Evolutionary conservation across 1,284 basidiomycete genomes (phyloP).

Genomic region (Athelia psychrophila): DNA sequence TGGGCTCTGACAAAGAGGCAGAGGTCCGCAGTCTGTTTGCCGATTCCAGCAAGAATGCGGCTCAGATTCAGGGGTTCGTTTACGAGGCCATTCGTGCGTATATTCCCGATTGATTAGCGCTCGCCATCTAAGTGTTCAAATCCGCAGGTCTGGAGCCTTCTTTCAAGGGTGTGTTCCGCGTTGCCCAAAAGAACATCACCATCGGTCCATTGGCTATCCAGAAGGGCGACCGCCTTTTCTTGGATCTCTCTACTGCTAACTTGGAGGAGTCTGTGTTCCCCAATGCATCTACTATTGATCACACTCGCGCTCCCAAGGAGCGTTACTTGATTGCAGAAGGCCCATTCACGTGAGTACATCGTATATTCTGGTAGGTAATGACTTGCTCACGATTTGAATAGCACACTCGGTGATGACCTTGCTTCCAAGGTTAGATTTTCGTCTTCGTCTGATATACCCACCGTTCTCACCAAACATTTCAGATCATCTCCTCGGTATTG

Average conservation of each 20-base stretch:
- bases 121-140: background rate
- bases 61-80: conserved; percentile 47
- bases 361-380: background rate
- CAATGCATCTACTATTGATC: conserved; percentile 44
- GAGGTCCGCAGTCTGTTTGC: conserved; percentile 37
- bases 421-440: conserved; percentile 52
- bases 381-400: conserved; percentile 13
- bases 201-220: conserved; percentile 41
- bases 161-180: conserved; percentile 52
- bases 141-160: conserved; percentile 42
- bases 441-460: conserved; percentile 3
- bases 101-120: background rate
- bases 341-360: conserved; percentile 37
- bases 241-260: conserved; percentile 57
- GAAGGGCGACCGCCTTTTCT: conserved; percentile 51
- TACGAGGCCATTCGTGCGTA: conserved; percentile 66
- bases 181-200: conserved; percentile 40
- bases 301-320: conserved; percentile 40
- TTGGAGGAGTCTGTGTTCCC: conserved; percentile 50
- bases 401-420: conserved; percentile 53
- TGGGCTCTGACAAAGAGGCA: conserved; percentile 43
- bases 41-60: conserved; percentile 32
- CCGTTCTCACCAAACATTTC: background rate
- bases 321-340: conserved; percentile 55
- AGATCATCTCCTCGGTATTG: conserved; percentile 45